A percentile compares a stretch with the other conserved stretches of the same genome.
Conservation (phyloP, 2,329 filamentous ascomycete species). For the Samsoniella hepiali region DNA sequence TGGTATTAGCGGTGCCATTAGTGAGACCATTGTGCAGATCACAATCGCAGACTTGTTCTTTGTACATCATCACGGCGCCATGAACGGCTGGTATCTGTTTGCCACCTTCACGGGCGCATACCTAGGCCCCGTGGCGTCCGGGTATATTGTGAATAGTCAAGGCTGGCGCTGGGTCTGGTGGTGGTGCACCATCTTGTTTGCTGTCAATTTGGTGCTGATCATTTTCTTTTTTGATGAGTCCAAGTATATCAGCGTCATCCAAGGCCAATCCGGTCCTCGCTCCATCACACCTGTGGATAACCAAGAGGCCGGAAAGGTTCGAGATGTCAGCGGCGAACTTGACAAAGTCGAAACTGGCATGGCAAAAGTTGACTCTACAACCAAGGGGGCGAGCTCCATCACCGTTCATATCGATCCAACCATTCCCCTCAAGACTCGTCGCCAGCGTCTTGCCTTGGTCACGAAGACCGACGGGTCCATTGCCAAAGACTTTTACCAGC, state of each 20-base stretch:
- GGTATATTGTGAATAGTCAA: conserved; percentile 25
- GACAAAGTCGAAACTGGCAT: background rate
- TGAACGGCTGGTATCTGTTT: conserved; percentile 46
- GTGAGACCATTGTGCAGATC: conserved; percentile 39
- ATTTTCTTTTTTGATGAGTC: conserved; percentile 37
- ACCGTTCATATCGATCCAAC: conserved; percentile 19
- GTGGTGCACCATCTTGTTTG: conserved; percentile 26
- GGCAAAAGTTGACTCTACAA: background rate
- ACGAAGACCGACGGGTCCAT: conserved; percentile 22
- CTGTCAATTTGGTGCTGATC: conserved; percentile 21
- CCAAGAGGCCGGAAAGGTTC: background rate
- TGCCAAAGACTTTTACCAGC: conserved; percentile 16
- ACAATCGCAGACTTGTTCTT: conserved; percentile 35
- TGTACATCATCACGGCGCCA: conserved; percentile 34
- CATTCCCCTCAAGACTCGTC: conserved; percentile 21
- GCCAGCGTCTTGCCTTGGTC: conserved; percentile 25
- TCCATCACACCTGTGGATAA: background rate
- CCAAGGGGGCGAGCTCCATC: background rate
- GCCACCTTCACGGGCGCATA: conserved; percentile 29
- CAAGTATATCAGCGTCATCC: conserved; percentile 22
- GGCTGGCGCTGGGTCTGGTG: conserved; percentile 41
- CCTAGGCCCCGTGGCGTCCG: conserved; percentile 31
- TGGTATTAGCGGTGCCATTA: conserved; percentile 38
- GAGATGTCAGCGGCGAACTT: conserved; percentile 14
- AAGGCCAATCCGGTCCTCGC: background rate